Percentiles rank a stretch among this genome's conserved stretches.
Conservation (phyloP, 495 filamentous ascomycete genomes). For the Hypoxylon trugodes region DNA sequence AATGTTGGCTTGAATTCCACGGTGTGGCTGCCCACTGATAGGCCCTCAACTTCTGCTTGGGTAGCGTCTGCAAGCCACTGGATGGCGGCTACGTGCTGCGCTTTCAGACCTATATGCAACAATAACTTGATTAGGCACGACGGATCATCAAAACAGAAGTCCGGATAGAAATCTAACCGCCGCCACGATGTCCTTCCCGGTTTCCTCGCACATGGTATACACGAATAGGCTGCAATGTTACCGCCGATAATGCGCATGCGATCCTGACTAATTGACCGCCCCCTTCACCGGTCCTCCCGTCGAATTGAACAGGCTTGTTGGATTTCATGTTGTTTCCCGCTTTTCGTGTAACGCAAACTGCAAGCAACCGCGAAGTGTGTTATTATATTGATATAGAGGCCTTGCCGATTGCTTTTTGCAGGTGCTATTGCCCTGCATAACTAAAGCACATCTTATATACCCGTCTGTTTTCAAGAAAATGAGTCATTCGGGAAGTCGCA, state of each 20-base stretch:
- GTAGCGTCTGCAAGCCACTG: conserved; percentile 70
- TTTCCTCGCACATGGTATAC: conserved; percentile 78
- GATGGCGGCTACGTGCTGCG: conserved; percentile 76
- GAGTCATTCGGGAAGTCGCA: conserved; percentile 23
- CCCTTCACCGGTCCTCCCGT: conserved; percentile 81
- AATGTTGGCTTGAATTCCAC: conserved; percentile 60
- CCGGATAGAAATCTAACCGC: conserved; percentile 43
- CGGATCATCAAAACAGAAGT: not conserved
- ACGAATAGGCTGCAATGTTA: conserved; percentile 69
- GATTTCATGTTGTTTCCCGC: conserved; percentile 12
- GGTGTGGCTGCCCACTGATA: conserved; percentile 61
- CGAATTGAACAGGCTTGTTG: conserved; percentile 53
- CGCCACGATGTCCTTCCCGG: conserved; percentile 54
- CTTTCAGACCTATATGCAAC: conserved; percentile 68
- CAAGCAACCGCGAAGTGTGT: not conserved
- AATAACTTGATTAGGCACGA: conserved; percentile 22
- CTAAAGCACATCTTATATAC: not conserved
- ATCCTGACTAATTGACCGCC: conserved; percentile 84
- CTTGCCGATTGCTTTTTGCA: not conserved
- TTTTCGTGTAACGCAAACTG: not conserved
- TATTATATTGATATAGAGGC: not conserved
- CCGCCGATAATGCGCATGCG: conserved; percentile 71
- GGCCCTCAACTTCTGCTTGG: conserved; percentile 64
- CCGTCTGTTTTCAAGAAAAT: not conserved
- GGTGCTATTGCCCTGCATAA: not conserved